These are phyloP conservation scores for Waltergamsia citrina DNA, from an alignment of 2,329 filamentous ascomycete genomes.

Conservation along the genomic window DNA sequence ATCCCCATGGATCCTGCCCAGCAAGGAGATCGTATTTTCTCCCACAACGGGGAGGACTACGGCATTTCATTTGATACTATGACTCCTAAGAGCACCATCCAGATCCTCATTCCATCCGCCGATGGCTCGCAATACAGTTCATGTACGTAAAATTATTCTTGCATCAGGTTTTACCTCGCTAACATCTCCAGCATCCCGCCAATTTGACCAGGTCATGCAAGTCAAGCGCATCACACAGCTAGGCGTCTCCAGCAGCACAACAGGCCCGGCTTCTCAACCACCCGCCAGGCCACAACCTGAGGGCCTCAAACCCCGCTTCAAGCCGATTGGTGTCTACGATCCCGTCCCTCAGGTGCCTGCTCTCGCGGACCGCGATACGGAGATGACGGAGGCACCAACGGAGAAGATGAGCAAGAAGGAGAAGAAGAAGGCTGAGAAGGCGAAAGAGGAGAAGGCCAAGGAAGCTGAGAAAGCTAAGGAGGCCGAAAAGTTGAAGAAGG, in stretches of 20 bases:
- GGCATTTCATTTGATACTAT: conserved; percentile 44
- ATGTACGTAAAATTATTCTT: no score
- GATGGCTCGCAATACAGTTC: conserved; percentile 43
- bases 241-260: conserved; percentile 23
- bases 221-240: conserved; percentile 54
- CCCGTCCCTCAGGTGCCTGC: conserved; percentile 3
- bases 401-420: neutral
- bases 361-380: conserved; percentile 28
- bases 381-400: conserved; percentile 20
- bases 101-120: conserved; percentile 51
- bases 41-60: conserved; percentile 55
- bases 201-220: conserved; percentile 52
- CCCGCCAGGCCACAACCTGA: conserved; percentile 54
- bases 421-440: neutral
- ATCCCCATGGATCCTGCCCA: conserved; percentile 47
- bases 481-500: conserved; percentile 14
- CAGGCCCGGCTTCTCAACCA: conserved; percentile 37
- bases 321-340: conserved; percentile 48
- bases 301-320: conserved; percentile 57
- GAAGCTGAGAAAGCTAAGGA: conserved; percentile 13
- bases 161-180: neutral
- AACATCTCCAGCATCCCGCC: conserved; percentile 17
- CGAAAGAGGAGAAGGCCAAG: conserved; percentile 1
- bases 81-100: conserved; percentile 39
- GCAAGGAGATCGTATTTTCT: conserved; percentile 44